A percentile compares a stretch with the other conserved stretches of the same genome.
phyloP scores from a whole-genome alignment of 805 yeast genomes.

The Ogataea sp. region DNA sequence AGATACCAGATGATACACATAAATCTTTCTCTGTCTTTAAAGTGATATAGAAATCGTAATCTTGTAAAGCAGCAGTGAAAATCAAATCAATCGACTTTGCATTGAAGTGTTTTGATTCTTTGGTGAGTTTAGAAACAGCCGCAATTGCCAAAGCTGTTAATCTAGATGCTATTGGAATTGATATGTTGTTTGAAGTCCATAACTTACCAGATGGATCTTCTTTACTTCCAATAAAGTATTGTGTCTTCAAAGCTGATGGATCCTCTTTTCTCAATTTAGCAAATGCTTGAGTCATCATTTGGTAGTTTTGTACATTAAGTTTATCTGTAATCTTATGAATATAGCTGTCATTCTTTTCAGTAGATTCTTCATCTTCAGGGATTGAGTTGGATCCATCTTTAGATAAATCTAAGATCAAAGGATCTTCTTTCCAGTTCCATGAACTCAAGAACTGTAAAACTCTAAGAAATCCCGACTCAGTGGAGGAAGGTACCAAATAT shows the following conservation, averaged over 20 bases:
- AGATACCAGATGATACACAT: slow-evolving; percentile 45
- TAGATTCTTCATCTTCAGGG: slow-evolving; percentile 5
- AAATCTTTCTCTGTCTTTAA: slow-evolving; percentile 37
- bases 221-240: slow-evolving; percentile 75
- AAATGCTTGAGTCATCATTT: slow-evolving; percentile 56
- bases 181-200: slow-evolving; percentile 43
- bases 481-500: slow-evolving; percentile 71
- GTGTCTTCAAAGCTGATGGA: slow-evolving; percentile 73
- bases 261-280: slow-evolving; percentile 64
- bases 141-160: slow-evolving; percentile 81
- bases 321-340: slow-evolving; percentile 48
- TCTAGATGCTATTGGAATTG: slow-evolving; percentile 77
- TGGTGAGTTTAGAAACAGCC: slow-evolving; percentile 43
- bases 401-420: slow-evolving; percentile 71
- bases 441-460: slow-evolving; percentile 58
- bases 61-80: slow-evolving; percentile 76
- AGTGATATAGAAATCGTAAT: slow-evolving; percentile 73
- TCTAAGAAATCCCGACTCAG: slow-evolving; percentile 74
- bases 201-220: slow-evolving; percentile 81
- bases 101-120: slow-evolving; percentile 25
- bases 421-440: slow-evolving; percentile 95
- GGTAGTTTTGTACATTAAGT: slow-evolving; percentile 53
- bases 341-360: slow-evolving; percentile 19
- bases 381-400: slow-evolving; percentile 25
- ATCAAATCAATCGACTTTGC: slow-evolving; percentile 40